Evolutionary conservation across 2,329 filamentous ascomycete species (phyloP).

Genomic region (Colletotrichum echinochloae): DNA sequence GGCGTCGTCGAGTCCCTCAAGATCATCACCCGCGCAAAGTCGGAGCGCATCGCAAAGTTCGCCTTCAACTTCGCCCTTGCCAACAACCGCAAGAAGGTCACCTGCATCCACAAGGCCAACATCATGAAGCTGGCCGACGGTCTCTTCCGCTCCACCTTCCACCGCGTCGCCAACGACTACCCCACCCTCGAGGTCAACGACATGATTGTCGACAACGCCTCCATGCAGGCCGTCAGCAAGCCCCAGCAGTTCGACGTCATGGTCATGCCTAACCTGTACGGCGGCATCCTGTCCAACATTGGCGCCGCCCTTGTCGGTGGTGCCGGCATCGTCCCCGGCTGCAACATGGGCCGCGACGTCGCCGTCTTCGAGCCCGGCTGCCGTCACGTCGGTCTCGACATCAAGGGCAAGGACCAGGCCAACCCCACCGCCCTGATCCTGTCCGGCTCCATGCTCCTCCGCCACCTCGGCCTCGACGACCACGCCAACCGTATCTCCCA

Average conservation of each 20-base stretch:
- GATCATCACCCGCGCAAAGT: constrained; percentile 99
- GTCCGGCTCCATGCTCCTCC: constrained; percentile 95
- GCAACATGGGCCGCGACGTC: constrained; percentile 99
- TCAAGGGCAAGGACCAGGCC: constrained; percentile 99
- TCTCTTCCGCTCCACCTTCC: constrained; percentile 98
- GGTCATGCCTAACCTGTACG: constrained; percentile 99
- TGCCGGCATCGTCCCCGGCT: constrained; percentile 95
- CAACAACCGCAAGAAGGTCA: constrained; percentile 99
- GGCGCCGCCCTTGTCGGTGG: constrained; percentile 96
- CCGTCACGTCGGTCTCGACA: constrained; percentile 98
- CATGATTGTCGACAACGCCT: constrained; percentile 99
- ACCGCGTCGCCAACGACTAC: constrained; percentile 92
- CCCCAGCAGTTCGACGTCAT: constrained; percentile 99
- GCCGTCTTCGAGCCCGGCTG: constrained; percentile 99
- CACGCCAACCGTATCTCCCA: constrained; percentile 98
- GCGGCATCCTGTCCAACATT: constrained; percentile 98
- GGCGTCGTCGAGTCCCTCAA: constrained; percentile 99
- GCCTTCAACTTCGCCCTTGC: constrained; percentile 97
- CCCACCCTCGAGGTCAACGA: constrained; percentile 96
- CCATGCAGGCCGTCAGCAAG: constrained; percentile 96
- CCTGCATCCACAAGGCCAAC: constrained; percentile 99
- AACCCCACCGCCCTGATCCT: constrained; percentile 97
- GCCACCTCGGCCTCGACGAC: constrained; percentile 96
- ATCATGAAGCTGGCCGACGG: constrained; percentile 99
- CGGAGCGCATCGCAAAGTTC: constrained; percentile 98